These are phyloP conservation scores for Calophaca sinica DNA, from an alignment of 306 rosid species.

Conservation along the genomic window DNA sequence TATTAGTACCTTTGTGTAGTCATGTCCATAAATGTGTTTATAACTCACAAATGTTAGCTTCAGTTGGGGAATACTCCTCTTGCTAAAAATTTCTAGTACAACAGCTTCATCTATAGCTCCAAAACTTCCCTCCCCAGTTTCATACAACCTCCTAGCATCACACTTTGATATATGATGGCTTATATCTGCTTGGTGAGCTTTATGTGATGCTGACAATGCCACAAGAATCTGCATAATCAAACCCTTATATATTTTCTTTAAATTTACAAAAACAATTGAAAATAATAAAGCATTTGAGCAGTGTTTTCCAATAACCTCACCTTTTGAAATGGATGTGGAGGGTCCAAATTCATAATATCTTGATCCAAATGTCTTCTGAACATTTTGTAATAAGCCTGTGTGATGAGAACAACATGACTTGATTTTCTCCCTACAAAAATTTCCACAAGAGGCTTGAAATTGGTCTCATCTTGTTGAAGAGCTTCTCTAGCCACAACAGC, in stretches of 20 bases:
- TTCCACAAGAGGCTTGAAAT: conserved; percentile 68
- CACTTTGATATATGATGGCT: conserved; percentile 72
- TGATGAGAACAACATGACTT: conserved; percentile 67
- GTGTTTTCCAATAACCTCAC: conserved; percentile 35
- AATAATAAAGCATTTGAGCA: neutral
- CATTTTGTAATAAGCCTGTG: conserved; percentile 64
- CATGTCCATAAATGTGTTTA: conserved; percentile 80
- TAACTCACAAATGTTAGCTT: conserved; percentile 72
- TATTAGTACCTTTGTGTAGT: conserved; percentile 60
- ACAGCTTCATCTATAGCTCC: conserved; percentile 65
- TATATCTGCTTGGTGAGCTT: conserved; percentile 70
- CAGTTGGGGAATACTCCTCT: conserved; percentile 77
- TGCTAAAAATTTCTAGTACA: conserved; percentile 72
- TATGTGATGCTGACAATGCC: conserved; percentile 79
- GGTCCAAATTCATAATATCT: conserved; percentile 72
- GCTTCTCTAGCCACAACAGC: conserved; percentile 62
- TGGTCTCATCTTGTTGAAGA: conserved; percentile 53
- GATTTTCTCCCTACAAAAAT: conserved; percentile 75
- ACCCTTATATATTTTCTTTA: conserved; percentile 1
- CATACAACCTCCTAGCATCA: conserved; percentile 78
- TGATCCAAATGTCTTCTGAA: conserved; percentile 66
- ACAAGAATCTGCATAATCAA: conserved; percentile 62
- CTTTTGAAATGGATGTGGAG: conserved; percentile 78
- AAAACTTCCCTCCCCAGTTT: conserved; percentile 64
- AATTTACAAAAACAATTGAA: conserved; percentile 4